Percentiles rank a stretch among this genome's conserved stretches.
Conservation (phyloP, 257 asterid species). For the Hygrophila difformis region DNA sequence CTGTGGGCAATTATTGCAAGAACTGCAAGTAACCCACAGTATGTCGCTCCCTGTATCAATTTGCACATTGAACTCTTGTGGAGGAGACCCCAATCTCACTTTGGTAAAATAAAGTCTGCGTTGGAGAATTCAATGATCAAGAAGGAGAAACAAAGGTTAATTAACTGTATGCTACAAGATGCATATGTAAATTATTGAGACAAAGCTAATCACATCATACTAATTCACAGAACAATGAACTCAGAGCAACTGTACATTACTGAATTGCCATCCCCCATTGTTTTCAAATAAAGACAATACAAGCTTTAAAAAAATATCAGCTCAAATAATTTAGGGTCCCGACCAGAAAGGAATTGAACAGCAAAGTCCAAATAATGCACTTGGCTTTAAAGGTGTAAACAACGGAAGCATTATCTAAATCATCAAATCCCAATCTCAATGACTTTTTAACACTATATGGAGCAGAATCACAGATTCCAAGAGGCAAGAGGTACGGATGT, state of each 20-base stretch:
- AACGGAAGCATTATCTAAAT: not conserved
- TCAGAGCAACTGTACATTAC: not conserved
- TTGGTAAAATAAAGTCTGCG: constrained; percentile 78
- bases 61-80: constrained; percentile 80
- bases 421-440: not conserved
- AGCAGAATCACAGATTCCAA: constrained; percentile 1
- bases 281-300: constrained; percentile 3
- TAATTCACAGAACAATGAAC: constrained; percentile 9
- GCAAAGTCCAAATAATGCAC: constrained; percentile 4
- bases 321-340: constrained; percentile 2
- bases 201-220: constrained; percentile 12
- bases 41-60: constrained; percentile 93
- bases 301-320: not conserved
- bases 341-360: constrained; percentile 6
- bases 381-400: not conserved
- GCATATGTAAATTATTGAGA: not conserved
- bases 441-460: no score
- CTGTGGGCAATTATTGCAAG: constrained; percentile 73
- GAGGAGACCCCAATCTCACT: constrained; percentile 87
- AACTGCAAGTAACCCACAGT: constrained; percentile 78
- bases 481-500: not conserved
- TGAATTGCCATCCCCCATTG: not conserved
- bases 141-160: constrained; percentile 1
- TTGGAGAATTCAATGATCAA: constrained; percentile 12
- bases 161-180: not conserved